Conservation (phyloP, 2,329 filamentous ascomycete species). For the Didymella pomorum region DNA sequence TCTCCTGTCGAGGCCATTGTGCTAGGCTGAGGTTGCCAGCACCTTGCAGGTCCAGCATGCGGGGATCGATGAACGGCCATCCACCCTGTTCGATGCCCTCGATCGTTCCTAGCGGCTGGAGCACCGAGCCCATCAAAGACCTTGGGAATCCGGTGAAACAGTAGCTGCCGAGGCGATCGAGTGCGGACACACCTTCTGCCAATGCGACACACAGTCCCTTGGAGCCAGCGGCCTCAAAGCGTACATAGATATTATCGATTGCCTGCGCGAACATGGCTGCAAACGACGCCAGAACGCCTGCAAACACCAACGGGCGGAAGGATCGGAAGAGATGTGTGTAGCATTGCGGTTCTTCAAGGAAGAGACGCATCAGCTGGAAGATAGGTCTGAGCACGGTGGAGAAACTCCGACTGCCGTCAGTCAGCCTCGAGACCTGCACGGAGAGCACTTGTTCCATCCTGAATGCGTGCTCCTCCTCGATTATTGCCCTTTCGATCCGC, state of each 20-base stretch:
- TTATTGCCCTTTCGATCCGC: neutral
- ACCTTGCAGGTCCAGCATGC: no score
- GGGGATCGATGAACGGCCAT: no score
- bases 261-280: no score
- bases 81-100: no score
- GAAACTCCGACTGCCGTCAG: no score
- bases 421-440: no score
- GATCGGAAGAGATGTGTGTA: neutral
- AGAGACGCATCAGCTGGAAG: neutral
- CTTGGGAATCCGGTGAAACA: conserved; percentile 1
- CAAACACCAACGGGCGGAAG: neutral
- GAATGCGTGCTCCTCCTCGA: neutral
- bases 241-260: neutral
- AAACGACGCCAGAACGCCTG: neutral
- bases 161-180: conserved; percentile 1
- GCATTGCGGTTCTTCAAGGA: neutral
- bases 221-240: conserved; percentile 12
- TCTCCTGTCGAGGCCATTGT: no score
- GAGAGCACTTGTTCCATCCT: neutral
- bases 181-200: neutral
- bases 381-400: no score
- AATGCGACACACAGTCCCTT: conserved; percentile 9
- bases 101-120: no score
- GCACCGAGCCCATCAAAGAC: neutral
- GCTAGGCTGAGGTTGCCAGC: no score